Conservation (phyloP, 371 early-diverging fungal genomes). For the Nematocida ironsii region DNA sequence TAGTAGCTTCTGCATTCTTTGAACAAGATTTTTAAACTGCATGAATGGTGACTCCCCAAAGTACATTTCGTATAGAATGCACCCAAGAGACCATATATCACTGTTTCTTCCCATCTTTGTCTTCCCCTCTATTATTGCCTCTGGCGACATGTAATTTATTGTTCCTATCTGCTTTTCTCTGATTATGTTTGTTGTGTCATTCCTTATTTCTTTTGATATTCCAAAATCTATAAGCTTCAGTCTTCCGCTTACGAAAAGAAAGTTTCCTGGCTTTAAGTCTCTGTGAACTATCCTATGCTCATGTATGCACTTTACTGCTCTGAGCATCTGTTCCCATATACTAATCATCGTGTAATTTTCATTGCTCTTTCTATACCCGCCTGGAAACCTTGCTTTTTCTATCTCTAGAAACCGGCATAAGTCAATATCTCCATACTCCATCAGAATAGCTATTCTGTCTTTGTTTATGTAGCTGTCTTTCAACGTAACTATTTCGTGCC, state of each 20-base stretch:
- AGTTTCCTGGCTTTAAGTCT: conserved; percentile 85
- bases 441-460: conserved; percentile 72
- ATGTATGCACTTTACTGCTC: conserved; percentile 82
- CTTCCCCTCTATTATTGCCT: conserved; percentile 73
- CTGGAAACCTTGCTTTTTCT: conserved; percentile 38
- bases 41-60: conserved; percentile 58
- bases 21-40: conserved; percentile 54
- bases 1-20: conserved; percentile 57
- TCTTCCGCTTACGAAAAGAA: conserved; percentile 66
- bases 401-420: conserved; percentile 72
- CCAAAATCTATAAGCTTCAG: conserved; percentile 85
- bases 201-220: conserved; percentile 84
- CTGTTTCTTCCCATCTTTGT: conserved; percentile 69
- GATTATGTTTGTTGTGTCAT: conserved; percentile 87
- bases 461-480: conserved; percentile 75
- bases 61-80: conserved; percentile 86
- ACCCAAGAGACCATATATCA: conserved; percentile 95
- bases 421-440: conserved; percentile 90
- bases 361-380: conserved; percentile 49
- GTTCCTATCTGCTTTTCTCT: conserved; percentile 85
- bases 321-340: conserved; percentile 75
- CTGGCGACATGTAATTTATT: conserved; percentile 92
- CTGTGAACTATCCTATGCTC: conserved; percentile 81
- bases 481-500: conserved; percentile 75
- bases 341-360: conserved; percentile 53